Evolutionary conservation across 164 flowering plant species (phyloP).

Genomic region (Saururus chinensis): DNA sequence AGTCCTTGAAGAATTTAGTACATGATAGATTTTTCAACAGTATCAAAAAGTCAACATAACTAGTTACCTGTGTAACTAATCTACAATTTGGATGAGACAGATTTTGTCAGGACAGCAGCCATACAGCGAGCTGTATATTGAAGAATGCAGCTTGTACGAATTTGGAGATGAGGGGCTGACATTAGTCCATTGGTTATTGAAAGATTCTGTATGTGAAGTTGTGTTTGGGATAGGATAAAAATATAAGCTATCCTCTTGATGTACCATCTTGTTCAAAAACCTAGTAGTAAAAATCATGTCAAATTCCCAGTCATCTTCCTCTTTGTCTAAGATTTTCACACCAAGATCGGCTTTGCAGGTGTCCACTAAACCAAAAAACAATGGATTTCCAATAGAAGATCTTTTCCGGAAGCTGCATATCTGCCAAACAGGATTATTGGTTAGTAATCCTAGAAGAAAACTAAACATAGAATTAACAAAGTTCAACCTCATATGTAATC

Average conservation of each 20-base stretch:
- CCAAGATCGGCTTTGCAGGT: constrained; percentile 52
- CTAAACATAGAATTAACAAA: background rate
- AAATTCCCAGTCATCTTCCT: constrained; percentile 25
- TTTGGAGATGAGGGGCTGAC: constrained; percentile 45
- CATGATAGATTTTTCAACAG: too few species aligned
- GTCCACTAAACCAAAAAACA: constrained; percentile 41
- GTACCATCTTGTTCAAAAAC: constrained; percentile 36
- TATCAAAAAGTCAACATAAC: too few species aligned
- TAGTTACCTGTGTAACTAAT: constrained; percentile 10
- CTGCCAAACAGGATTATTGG: constrained; percentile 22
- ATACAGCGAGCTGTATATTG: constrained; percentile 47
- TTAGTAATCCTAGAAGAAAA: background rate
- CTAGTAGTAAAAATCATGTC: constrained; percentile 49
- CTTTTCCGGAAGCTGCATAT: constrained; percentile 27
- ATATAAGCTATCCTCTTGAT: constrained; percentile 33
- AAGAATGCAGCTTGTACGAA: constrained; percentile 53
- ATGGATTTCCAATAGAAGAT: constrained; percentile 15
- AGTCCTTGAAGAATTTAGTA: too few species aligned
- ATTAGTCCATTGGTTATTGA: constrained; percentile 65
- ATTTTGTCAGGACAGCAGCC: constrained; percentile 35
- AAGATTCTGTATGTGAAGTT: constrained; percentile 40
- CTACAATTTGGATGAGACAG: constrained; percentile 41
- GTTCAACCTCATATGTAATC: background rate
- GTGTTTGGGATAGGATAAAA: constrained; percentile 25
- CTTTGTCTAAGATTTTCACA: constrained; percentile 22